These are phyloP conservation scores for Citrus unshiu DNA, from an alignment of 345 rosid genomes.

Conservation along the genomic window DNA sequence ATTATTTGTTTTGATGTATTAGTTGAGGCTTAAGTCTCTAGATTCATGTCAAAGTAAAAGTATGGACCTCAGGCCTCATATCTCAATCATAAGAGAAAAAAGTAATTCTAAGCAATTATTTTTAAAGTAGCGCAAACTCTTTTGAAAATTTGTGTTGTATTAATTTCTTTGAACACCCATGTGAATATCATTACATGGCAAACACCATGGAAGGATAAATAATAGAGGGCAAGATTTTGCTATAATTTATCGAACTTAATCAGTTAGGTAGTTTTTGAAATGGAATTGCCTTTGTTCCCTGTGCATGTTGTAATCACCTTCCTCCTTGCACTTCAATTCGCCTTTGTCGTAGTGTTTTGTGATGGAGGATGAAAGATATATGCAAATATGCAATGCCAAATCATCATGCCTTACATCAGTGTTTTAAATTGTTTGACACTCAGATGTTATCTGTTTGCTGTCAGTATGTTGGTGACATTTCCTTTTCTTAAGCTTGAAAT, in stretches of 20 bases:
- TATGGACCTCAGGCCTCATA: neutral
- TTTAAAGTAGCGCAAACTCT: neutral
- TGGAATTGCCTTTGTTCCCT: neutral
- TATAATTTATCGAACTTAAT: too few species aligned
- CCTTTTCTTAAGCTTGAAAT: neutral
- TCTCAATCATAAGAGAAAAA: neutral
- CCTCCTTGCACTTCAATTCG: neutral
- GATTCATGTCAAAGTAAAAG: too few species aligned
- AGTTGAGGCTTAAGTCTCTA: too few species aligned
- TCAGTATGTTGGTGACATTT: neutral
- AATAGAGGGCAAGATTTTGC: neutral
- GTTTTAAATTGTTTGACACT: neutral
- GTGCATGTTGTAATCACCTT: neutral
- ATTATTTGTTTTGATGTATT: too few species aligned
- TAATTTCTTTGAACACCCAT: neutral
- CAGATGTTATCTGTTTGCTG: neutral
- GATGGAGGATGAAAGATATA: neutral
- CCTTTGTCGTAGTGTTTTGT: neutral
- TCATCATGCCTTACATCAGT: neutral
- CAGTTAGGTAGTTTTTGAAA: neutral
- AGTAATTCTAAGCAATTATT: neutral
- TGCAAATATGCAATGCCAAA: neutral
- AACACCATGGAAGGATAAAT: neutral
- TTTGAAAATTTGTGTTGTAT: neutral
- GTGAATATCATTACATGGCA: neutral